Evolutionary conservation across 2,329 filamentous ascomycete species (phyloP), one percentile per base, ranked within the genome.

Genomic region (Diaporthe ampelina): DNA sequence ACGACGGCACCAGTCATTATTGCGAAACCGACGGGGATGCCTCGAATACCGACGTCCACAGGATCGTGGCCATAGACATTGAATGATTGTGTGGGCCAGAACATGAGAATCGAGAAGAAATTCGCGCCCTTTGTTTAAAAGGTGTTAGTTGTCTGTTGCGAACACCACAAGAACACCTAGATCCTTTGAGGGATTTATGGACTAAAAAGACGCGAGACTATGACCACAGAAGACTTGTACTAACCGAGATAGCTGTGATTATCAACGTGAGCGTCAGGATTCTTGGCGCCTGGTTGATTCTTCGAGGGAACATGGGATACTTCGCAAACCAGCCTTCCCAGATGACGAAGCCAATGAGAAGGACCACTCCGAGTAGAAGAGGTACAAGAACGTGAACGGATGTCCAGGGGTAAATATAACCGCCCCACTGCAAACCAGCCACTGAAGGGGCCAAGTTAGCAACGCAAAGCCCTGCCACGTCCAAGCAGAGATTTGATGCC

Each of bases 11-110:
- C 92, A 45, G 82, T 82, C 45, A 93, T 85, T 78, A 93, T 92
- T 32, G 88, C 87, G 75, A 93, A 90, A 2, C 90, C 91, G 76
- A 93, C 87, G 1, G 92, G 91, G 8, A 94, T 81, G 54, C 90
- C 90, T 73, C 92, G 88, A 74, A 94, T 82, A n/a, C 92, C 92
- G 71, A 93, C 88, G 29, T 85, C 86, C 24, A 92, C 81, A 0
- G 91, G 91, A 76, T 93, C 89, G 76, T 93, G 89, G 9, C 90
- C 90, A 79, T 92, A 92, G 13, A 92, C 88, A 76, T 92, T 92
- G 82, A 90, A 91, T 1, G 89, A 87, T 80, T 93, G 88, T 0
- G 89, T 91, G 7, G 90, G 90, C 90, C 91, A 93, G 80, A 92
- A 91, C 79, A 89, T 84, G 37, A 89, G 79, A 19, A 88, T 82